Evolutionary conservation across 306 rosid species (phyloP).

Genomic region (Malus orientalis): DNA sequence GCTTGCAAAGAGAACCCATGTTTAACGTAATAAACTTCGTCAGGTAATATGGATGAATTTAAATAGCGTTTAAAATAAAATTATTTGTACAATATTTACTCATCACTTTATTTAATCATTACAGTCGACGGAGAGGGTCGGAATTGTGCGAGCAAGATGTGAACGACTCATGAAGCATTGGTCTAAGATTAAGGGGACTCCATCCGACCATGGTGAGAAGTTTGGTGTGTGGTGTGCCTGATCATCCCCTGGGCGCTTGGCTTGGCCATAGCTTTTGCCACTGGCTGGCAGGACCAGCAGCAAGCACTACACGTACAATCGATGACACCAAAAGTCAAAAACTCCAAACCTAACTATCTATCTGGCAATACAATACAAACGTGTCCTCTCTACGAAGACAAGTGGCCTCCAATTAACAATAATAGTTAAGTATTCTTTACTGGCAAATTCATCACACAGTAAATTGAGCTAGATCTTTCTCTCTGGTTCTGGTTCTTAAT

Average conservation of each 20-base stretch:
- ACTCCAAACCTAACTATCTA: constrained; percentile 45
- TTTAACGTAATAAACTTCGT: too few species aligned
- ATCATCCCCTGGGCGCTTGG: constrained; percentile 18
- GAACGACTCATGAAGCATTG: neutral
- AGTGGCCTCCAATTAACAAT: neutral
- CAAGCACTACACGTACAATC: constrained; percentile 14
- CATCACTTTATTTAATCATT: neutral
- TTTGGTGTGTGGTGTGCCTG: neutral
- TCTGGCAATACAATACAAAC: neutral
- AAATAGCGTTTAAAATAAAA: neutral
- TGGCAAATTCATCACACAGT: neutral
- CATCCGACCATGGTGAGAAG: neutral
- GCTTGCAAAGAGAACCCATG: neutral
- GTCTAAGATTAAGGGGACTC: neutral
- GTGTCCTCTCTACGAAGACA: constrained; percentile 22
- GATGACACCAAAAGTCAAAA: constrained; percentile 55
- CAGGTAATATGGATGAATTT: neutral
- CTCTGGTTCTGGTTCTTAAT: neutral
- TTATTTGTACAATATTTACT: neutral
- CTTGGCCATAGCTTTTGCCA: constrained; percentile 3
- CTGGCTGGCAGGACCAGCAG: constrained; percentile 39
- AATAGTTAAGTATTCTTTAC: neutral
- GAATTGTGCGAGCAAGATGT: neutral
- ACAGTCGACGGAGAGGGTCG: neutral
- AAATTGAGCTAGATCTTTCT: neutral